phyloP scores from a whole-genome alignment of 306 rosid species.

The Lagenaria siceraria region DNA sequence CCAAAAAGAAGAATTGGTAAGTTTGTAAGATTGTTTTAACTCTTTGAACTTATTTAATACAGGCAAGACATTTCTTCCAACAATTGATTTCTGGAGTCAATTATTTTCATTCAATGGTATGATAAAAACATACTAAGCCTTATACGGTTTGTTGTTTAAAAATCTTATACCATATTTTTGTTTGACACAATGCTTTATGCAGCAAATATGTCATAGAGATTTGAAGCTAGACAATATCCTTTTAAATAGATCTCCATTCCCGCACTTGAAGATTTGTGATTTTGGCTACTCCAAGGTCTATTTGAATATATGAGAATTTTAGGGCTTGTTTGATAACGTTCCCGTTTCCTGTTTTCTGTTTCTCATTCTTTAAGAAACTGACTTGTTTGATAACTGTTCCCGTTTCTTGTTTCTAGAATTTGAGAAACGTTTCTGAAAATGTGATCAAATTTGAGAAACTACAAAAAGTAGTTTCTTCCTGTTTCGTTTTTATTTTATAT shows the following conservation, averaged over 20 bases:
- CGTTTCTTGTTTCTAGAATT: no score
- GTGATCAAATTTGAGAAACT: no score
- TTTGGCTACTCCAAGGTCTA: constrained; percentile 1
- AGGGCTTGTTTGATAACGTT: no score
- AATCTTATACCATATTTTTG: background rate
- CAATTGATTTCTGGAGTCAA: constrained; percentile 7
- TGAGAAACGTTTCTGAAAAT: no score
- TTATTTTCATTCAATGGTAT: constrained; percentile 2
- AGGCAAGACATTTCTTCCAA: constrained; percentile 8
- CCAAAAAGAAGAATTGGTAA: no score
- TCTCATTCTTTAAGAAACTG: no score
- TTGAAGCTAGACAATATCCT: constrained; percentile 54
- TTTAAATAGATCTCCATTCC: constrained; percentile 7
- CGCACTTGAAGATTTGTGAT: constrained; percentile 7
- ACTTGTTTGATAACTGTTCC: no score
- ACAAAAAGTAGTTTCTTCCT: no score
- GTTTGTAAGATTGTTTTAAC: no score
- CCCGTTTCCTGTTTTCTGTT: no score
- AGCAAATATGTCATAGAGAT: constrained; percentile 64
- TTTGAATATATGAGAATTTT: background rate
- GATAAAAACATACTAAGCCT: background rate
- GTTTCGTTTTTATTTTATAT: no score
- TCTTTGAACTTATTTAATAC: background rate
- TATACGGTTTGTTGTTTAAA: background rate
- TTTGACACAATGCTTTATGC: background rate